Evolutionary conservation across 768 basidiomycete genomes (phyloP).

Genomic region (Dioszegia crocea): DNA sequence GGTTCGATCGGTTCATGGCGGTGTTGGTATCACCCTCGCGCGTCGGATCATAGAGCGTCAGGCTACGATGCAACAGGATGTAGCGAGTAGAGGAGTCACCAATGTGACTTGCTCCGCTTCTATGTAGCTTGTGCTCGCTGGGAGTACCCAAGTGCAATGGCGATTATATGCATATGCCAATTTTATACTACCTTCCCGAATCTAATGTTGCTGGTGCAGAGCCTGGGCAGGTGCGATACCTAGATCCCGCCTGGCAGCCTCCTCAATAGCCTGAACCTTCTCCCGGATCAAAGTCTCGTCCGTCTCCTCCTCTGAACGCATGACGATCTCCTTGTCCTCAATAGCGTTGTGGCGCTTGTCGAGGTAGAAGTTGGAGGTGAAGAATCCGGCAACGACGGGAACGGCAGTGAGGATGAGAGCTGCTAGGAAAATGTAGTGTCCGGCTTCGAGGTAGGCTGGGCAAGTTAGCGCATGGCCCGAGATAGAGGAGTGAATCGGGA

Average conservation of each 20-base stretch:
- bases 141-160: too few species aligned
- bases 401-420: conserved; percentile 44
- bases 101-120: too few species aligned
- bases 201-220: background rate
- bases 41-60: too few species aligned
- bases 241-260: conserved; percentile 10
- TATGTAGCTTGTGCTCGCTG: too few species aligned
- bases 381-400: conserved; percentile 40
- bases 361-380: conserved; percentile 47
- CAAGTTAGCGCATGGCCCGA: background rate
- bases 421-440: conserved; percentile 37
- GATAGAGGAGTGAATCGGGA: background rate
- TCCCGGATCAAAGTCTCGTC: conserved; percentile 14
- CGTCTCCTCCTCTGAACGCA: conserved; percentile 29
- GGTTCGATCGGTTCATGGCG: too few species aligned
- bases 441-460: conserved; percentile 32
- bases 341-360: conserved; percentile 48
- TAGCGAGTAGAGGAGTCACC: too few species aligned
- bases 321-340: conserved; percentile 32
- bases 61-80: too few species aligned
- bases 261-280: conserved; percentile 11
- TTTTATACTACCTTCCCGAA: too few species aligned
- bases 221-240: background rate
- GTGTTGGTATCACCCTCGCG: too few species aligned
- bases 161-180: background rate